A percentile compares a stretch with the other conserved stretches of the same genome.
Conservation (phyloP, 345 rosid genomes). For the Bruguiera sexangula region DNA sequence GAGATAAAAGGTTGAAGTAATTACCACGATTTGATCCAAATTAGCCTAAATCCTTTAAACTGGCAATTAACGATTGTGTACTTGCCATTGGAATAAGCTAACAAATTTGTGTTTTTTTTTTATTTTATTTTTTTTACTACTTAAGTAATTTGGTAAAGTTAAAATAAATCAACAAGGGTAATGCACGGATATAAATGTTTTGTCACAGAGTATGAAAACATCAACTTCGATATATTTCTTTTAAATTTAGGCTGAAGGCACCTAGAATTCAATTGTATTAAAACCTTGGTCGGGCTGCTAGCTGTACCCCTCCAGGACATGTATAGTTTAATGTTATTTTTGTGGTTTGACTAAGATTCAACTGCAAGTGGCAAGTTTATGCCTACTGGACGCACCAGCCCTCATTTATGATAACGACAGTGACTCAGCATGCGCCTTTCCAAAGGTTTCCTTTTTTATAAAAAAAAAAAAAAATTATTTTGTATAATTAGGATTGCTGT, state of each 20-base stretch:
- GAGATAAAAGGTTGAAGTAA: no score
- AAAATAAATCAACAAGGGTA: neutral
- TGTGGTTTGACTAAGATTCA: neutral
- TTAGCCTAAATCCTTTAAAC: no score
- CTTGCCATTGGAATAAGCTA: no score
- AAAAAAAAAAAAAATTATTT: neutral
- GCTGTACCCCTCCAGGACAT: neutral
- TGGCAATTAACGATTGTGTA: no score
- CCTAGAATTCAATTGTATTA: neutral
- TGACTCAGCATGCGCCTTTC: neutral
- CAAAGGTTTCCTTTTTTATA: neutral
- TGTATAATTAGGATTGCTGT: neutral
- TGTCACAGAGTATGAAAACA: neutral
- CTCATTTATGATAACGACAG: neutral
- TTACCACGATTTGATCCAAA: no score
- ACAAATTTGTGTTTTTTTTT: no score
- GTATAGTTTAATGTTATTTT: neutral
- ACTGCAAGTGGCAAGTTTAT: neutral
- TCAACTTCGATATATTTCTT: neutral
- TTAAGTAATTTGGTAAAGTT: neutral
- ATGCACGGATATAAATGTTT: neutral
- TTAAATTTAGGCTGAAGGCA: neutral
- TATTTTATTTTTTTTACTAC: neutral
- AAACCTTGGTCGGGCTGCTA: neutral
- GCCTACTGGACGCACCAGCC: neutral